Base-by-base conservation (phyloP, 495 filamentous ascomycete species). In the Penicillium roqueforti region DNA sequence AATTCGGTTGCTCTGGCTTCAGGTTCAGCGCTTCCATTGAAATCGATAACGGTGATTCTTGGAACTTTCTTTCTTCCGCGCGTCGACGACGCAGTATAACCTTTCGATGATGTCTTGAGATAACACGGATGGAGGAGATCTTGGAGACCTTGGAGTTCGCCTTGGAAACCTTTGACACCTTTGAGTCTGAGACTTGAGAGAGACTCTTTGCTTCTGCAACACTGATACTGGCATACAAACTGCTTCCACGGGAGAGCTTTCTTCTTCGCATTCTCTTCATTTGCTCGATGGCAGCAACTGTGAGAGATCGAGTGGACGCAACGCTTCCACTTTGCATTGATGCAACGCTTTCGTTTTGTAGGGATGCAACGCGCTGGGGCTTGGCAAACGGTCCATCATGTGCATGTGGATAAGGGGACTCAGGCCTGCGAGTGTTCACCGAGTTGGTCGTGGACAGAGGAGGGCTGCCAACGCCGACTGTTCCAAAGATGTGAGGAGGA, bases 1-100 rank as follows among this genome's bases (percentile, higher is more conserved):
- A 59, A 20, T 69, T 69, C 1, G 38, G 13, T n/a, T 68, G 66
- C n/a, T 62, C 58, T 18, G 29, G 44, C 23, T 56, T 41, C 18
- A 20, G 28, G 13, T 22, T 28, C 7, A 22, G 26, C 2, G n/a
- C 9, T 23, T 39, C n/a, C 18, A n/a, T 7, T 29, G 26, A 11
- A 2, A 34, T 48, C 18, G 18, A 2, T 31, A 2, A 34, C 6
- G 7, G 11, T 19, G 31, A 20, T 22, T n/a, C 20, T 1, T 4
- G 11, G 13, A 10, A 40, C 16, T 28, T 29, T 29, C 44, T 16
- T 25, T 40, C 54, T 34, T 36, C 39, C 3, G 57, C 43, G 22
- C 46, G 41, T 9, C 25, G 53, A 34, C 48, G 57, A 43, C 43
- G 52, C 22, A 49, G 29, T 6, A 41, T 38, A 19, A 51, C 44